A percentile compares a stretch with the other conserved stretches of the same genome.
Conservation (phyloP, 352 stramenopile species). For the Globisporangium irregulare region DNA sequence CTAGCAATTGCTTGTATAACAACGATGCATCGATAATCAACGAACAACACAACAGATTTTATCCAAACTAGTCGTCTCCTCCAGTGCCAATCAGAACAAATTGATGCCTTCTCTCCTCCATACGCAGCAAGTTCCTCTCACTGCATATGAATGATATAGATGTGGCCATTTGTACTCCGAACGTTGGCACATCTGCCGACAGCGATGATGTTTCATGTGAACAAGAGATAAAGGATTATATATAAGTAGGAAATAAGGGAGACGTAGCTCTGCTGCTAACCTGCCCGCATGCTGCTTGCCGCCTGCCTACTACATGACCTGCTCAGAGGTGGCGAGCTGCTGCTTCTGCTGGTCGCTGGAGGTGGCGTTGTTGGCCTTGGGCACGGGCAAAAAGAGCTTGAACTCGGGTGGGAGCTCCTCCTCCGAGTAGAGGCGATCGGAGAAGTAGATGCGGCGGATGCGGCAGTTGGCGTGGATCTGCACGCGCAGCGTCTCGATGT, state of each 20-base stretch:
- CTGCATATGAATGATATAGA: too few relatives aligned
- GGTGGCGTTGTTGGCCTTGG: slow-evolving; percentile 72
- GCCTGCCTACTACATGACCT: slow-evolving; percentile 42
- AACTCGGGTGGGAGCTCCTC: slow-evolving; percentile 97
- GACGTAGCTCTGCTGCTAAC: not conserved
- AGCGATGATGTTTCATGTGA: not conserved
- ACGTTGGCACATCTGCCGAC: not conserved
- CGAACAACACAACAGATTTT: not conserved
- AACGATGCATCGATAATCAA: not conserved
- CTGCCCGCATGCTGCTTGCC: slow-evolving; percentile 6
- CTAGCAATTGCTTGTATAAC: not conserved
- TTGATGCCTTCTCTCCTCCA: not conserved
- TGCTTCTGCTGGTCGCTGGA: slow-evolving; percentile 45
- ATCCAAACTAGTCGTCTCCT: not conserved
- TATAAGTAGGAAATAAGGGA: not conserved
- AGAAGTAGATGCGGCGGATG: slow-evolving; percentile 98
- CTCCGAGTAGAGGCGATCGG: slow-evolving; percentile 95
- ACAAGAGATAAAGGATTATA: not conserved
- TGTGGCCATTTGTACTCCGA: too few relatives aligned
- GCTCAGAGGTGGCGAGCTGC: slow-evolving; percentile 27
- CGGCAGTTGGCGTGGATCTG: slow-evolving; percentile 98
- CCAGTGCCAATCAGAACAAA: not conserved
- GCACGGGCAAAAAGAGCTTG: slow-evolving; percentile 96
- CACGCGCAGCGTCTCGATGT: slow-evolving; percentile 96
- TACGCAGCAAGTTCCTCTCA: too few relatives aligned